Conservation (phyloP, 2,329 filamentous ascomycete species). For the Leptographium wingfieldii region DNA sequence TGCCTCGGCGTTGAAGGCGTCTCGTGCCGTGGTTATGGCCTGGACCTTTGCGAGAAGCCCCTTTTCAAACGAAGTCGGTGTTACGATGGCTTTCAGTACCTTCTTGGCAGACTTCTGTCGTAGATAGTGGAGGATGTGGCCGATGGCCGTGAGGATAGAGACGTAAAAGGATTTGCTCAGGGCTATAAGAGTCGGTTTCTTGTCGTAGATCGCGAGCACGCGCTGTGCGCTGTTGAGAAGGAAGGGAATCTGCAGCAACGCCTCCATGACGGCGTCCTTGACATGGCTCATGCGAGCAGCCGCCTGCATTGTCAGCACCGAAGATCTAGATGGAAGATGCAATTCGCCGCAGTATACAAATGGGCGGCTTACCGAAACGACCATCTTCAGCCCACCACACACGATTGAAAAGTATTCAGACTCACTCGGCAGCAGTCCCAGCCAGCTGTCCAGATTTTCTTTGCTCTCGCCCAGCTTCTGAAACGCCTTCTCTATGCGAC, state of each 20-base stretch:
- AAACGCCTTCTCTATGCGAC: neutral
- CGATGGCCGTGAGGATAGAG: neutral
- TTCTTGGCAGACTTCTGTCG: neutral
- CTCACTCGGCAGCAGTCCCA: neutral
- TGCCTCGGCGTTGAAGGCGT: neutral
- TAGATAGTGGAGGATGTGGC: neutral
- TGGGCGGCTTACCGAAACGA: neutral
- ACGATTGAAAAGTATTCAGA: neutral
- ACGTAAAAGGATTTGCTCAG: neutral
- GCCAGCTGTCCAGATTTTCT: neutral
- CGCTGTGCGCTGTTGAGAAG: neutral
- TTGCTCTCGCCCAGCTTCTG: neutral
- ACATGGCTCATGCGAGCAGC: neutral
- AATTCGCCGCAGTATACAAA: neutral
- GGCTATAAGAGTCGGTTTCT: neutral
- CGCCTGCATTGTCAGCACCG: neutral
- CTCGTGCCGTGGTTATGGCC: neutral
- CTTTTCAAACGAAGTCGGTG: neutral
- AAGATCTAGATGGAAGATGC: too few species aligned
- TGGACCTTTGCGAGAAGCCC: neutral
- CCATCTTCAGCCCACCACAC: neutral
- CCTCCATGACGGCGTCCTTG: neutral
- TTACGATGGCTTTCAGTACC: neutral
- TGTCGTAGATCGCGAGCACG: neutral
- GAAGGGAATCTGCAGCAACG: neutral